These are phyloP conservation scores for Aspergillus novoparasiticus DNA, from an alignment of 2,329 filamentous ascomycete species.

Conservation along the genomic window DNA sequence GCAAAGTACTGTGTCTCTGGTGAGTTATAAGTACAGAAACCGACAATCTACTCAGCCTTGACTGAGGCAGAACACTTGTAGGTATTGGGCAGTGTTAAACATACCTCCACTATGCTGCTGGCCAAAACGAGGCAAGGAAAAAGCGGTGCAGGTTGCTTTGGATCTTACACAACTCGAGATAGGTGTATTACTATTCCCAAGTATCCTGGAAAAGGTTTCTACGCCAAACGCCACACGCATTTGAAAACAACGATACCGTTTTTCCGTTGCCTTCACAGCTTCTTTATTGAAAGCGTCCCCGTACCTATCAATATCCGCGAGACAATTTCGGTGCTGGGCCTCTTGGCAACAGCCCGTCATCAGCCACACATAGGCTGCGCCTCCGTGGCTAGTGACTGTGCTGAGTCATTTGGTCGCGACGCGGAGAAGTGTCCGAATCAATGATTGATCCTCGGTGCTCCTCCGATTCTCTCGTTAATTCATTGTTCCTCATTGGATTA, in stretches of 20 bases:
- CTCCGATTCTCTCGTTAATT: slow-evolving; percentile 6
- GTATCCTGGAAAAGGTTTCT: not conserved
- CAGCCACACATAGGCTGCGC: not conserved
- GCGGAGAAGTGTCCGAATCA: slow-evolving; percentile 1
- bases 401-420: not conserved
- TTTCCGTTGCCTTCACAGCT: not conserved
- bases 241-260: not conserved
- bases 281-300: not conserved
- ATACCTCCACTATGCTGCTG: slow-evolving; percentile 8
- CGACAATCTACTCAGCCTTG: not conserved
- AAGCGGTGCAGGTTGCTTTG: not conserved
- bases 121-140: not conserved
- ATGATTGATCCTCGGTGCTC: not conserved
- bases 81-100: not conserved
- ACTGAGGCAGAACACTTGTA: not conserved
- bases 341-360: not conserved
- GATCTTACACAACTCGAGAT: not conserved
- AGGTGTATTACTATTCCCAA: not conserved
- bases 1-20: slow-evolving; percentile 7
- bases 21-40: slow-evolving; percentile 5
- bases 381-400: not conserved
- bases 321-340: not conserved
- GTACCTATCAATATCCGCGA: not conserved
- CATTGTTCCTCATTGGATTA: slow-evolving; percentile 1
- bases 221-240: not conserved